These are phyloP conservation scores for Madurella mycetomatis DNA, from an alignment of 2,329 filamentous ascomycete genomes.

Conservation along the genomic window DNA sequence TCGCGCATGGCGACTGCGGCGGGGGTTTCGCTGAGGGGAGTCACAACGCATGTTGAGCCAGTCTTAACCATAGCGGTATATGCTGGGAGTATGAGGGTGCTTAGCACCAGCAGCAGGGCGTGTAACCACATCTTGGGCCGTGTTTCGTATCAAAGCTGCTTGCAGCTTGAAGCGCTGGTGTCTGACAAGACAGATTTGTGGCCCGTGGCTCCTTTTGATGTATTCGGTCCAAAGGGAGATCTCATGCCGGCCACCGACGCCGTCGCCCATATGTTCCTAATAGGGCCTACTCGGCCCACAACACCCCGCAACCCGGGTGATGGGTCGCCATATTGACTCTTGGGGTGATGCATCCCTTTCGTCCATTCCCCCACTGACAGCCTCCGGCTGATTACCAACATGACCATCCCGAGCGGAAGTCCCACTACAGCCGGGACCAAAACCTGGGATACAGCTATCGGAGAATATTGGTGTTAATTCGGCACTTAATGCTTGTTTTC, in stretches of 20 bases:
- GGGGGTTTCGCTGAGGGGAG: slow-evolving; percentile 15
- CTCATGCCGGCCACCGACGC: neutral
- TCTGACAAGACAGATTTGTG: neutral
- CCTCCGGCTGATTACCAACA: slow-evolving; percentile 15
- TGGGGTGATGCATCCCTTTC: neutral
- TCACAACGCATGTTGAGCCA: slow-evolving; percentile 27
- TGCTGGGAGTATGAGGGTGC: slow-evolving; percentile 4
- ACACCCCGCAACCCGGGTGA: neutral
- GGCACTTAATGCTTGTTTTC: slow-evolving; percentile 2
- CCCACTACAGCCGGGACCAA: slow-evolving; percentile 2
- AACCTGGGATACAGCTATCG: slow-evolving; percentile 5
- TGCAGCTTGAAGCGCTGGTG: neutral
- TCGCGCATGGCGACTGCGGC: slow-evolving; percentile 3
- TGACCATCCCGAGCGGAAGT: neutral
- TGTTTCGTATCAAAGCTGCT: neutral
- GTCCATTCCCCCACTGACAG: neutral
- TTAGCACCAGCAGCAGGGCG: slow-evolving; percentile 12
- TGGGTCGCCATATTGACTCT: slow-evolving; percentile 8
- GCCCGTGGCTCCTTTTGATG: neutral
- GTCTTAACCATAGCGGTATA: slow-evolving; percentile 23
- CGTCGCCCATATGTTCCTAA: neutral
- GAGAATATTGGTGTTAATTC: slow-evolving; percentile 10
- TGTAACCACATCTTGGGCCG: slow-evolving; percentile 12
- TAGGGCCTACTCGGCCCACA: slow-evolving; percentile 5
- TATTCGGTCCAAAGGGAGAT: neutral